These are phyloP conservation scores for Alternaria brassicae DNA, from an alignment of 2,329 filamentous ascomycete species.

Conservation along the genomic window DNA sequence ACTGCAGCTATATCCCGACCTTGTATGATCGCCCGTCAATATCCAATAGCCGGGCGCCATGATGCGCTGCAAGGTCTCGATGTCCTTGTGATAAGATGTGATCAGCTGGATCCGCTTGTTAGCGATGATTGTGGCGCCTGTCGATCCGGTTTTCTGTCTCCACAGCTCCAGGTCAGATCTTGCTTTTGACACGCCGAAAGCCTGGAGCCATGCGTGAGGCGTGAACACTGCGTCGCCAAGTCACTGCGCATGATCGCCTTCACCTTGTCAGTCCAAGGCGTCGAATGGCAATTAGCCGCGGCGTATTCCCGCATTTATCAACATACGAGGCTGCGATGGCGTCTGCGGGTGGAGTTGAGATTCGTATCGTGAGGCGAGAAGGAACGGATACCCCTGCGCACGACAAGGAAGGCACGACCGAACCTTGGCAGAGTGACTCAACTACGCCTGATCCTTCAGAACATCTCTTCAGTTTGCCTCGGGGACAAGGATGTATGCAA, in stretches of 20 bases:
- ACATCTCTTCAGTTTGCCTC: constrained; percentile 2
- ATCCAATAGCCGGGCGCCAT: constrained; percentile 15
- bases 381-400: constrained; percentile 14
- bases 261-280: constrained; percentile 9
- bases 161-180: constrained; percentile 14
- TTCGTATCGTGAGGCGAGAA: constrained; percentile 24
- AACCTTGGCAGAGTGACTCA: constrained; percentile 11
- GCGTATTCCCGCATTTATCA: constrained; percentile 9
- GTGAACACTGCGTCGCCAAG: constrained; percentile 9
- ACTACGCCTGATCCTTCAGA: constrained; percentile 12
- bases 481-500: constrained; percentile 13
- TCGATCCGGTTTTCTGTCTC: constrained; percentile 17
- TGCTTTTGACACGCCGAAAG: constrained; percentile 13
- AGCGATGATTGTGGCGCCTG: constrained; percentile 12
- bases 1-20: constrained; percentile 23
- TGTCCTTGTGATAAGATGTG: constrained; percentile 16
- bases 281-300: background rate
- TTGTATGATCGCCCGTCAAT: constrained; percentile 25
- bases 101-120: constrained; percentile 10
- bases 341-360: constrained; percentile 6
- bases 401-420: constrained; percentile 1
- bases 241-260: constrained; percentile 10
- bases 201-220: constrained; percentile 11
- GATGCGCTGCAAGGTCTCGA: constrained; percentile 19
- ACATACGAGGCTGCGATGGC: constrained; percentile 24